phyloP scores from a whole-genome alignment of 1,284 basidiomycete species.

The Tylopilus orsonianus region DNA sequence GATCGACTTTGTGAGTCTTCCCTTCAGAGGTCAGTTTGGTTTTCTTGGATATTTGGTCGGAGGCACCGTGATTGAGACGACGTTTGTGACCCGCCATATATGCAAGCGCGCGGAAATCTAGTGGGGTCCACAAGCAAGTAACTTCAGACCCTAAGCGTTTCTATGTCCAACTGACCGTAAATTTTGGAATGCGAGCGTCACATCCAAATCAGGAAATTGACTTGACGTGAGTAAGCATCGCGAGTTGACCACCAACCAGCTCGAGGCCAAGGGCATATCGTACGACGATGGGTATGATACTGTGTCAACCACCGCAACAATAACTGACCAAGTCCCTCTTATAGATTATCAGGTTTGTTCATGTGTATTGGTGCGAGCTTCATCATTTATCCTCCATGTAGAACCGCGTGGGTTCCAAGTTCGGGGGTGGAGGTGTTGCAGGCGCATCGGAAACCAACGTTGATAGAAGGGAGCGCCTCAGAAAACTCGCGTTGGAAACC shows the following conservation, averaged over 20 bases:
- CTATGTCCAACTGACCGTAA: constrained; percentile 2
- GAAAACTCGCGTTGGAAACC: constrained; percentile 94
- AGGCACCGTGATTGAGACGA: constrained; percentile 50
- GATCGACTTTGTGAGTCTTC: constrained; percentile 30
- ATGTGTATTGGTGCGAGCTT: neutral
- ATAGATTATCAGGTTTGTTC: constrained; percentile 47
- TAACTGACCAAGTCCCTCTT: constrained; percentile 8
- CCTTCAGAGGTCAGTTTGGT: constrained; percentile 38
- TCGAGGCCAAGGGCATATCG: neutral
- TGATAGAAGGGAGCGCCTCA: constrained; percentile 90
- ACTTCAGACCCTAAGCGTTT: neutral
- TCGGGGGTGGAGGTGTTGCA: constrained; percentile 92
- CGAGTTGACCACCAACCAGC: constrained; percentile 5
- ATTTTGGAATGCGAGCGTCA: constrained; percentile 2
- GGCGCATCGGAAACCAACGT: constrained; percentile 93
- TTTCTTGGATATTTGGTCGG: constrained; percentile 56
- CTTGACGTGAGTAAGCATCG: constrained; percentile 3
- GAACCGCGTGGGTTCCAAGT: constrained; percentile 95
- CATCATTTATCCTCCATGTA: constrained; percentile 32
- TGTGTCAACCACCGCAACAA: neutral
- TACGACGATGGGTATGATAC: constrained; percentile 26
- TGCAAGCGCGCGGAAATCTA: no score
- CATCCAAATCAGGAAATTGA: constrained; percentile 18
- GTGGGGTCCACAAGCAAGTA: no score
- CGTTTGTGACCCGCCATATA: constrained; percentile 60